Evolutionary conservation across 1,139 yeast species (phyloP).

Genomic region (Candida sanyaensis): DNA sequence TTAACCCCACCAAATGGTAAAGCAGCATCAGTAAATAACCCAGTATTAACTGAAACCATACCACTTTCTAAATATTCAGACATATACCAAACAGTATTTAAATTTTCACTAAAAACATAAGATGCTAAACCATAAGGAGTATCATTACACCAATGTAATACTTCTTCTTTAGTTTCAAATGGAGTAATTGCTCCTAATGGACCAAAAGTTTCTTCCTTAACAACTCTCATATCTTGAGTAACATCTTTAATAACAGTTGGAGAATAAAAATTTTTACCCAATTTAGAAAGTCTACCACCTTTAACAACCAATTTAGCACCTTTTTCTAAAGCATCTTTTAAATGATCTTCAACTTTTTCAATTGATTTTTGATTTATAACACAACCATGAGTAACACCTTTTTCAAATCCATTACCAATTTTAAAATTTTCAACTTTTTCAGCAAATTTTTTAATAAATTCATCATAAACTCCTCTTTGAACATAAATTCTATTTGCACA

Average conservation of each 20-base stretch:
- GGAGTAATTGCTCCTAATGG: constrained; percentile 48
- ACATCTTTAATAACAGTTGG: constrained; percentile 43
- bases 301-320: constrained; percentile 46
- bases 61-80: constrained; percentile 46
- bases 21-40: constrained; percentile 48
- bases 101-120: constrained; percentile 41
- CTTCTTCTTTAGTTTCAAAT: constrained; percentile 43
- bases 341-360: constrained; percentile 40
- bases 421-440: constrained; percentile 34
- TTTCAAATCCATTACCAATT: constrained; percentile 46
- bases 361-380: constrained; percentile 43
- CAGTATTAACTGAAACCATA: constrained; percentile 50
- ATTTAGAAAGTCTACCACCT: constrained; percentile 41
- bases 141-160: constrained; percentile 37
- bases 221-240: constrained; percentile 41
- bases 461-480: constrained; percentile 67
- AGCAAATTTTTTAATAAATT: constrained; percentile 40
- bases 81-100: constrained; percentile 58
- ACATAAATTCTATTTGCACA: constrained; percentile 84
- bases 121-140: constrained; percentile 49
- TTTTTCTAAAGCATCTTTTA: constrained; percentile 41
- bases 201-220: constrained; percentile 49
- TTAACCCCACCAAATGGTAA: constrained; percentile 53
- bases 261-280: constrained; percentile 42
- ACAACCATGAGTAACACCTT: constrained; percentile 48